A percentile compares a stretch with the other conserved stretches of the same genome.
Evolutionary conservation across 306 rosid species (phyloP).

Genomic region (Malus asiatica): DNA sequence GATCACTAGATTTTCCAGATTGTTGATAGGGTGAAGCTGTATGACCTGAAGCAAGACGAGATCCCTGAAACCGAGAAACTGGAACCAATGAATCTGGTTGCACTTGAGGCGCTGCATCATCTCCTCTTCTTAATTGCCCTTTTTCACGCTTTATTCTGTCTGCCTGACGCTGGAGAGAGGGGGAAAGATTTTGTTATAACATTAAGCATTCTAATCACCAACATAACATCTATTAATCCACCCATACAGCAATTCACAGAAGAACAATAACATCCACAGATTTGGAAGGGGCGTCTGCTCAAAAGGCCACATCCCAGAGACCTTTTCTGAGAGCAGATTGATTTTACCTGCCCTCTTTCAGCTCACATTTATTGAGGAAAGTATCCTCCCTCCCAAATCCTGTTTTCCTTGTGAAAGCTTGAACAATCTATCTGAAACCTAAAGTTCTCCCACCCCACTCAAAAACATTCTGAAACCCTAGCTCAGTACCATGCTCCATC

Average conservation of each 20-base stretch:
- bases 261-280: neutral
- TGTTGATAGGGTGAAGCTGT: constrained; percentile 63
- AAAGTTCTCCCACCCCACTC: neutral
- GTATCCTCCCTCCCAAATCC: neutral
- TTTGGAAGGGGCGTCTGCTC: neutral
- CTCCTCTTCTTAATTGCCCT: constrained; percentile 69
- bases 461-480: neutral
- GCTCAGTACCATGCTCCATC: neutral
- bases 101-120: constrained; percentile 61
- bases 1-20: constrained; percentile 26
- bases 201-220: neutral
- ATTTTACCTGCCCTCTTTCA: neutral
- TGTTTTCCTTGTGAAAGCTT: neutral
- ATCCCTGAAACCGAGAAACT: constrained; percentile 66
- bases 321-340: neutral
- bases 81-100: constrained; percentile 77
- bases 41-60: constrained; percentile 95
- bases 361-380: neutral
- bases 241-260: neutral
- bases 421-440: neutral
- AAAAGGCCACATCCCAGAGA: neutral
- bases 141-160: constrained; percentile 90
- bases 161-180: constrained; percentile 51
- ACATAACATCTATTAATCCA: neutral
- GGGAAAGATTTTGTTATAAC: neutral